A percentile compares a stretch with the other conserved stretches of the same genome.
Evolutionary conservation across 768 basidiomycete species (phyloP).

Genomic region (Butyriboletus loyo): DNA sequence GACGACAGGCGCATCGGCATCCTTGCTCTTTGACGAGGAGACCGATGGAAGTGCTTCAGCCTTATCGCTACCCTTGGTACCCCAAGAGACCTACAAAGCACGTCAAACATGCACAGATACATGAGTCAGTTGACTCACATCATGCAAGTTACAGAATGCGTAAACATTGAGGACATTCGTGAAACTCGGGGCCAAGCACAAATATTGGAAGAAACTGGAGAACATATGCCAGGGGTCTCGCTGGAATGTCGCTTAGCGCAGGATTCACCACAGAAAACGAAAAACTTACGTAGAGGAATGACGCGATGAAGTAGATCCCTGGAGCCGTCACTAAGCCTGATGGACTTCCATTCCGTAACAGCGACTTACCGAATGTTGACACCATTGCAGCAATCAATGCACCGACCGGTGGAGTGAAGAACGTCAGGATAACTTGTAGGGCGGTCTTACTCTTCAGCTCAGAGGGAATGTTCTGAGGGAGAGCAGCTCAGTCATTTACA

Average conservation of each 20-base stretch:
- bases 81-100: slow-evolving; percentile 72
- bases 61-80: slow-evolving; percentile 94
- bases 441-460: slow-evolving; percentile 48
- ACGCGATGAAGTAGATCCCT: slow-evolving; percentile 82
- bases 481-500: background rate
- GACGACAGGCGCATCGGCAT: slow-evolving; percentile 71
- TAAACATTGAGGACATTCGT: slow-evolving; percentile 95
- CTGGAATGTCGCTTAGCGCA: slow-evolving; percentile 36
- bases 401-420: slow-evolving; percentile 76
- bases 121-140: slow-evolving; percentile 44
- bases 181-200: slow-evolving; percentile 88
- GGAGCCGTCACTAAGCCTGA: slow-evolving; percentile 8
- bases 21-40: slow-evolving; percentile 78
- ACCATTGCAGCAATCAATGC: slow-evolving; percentile 83
- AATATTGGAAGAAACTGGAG: slow-evolving; percentile 88
- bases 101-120: background rate
- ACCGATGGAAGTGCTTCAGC: slow-evolving; percentile 89
- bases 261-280: background rate
- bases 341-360: background rate
- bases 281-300: slow-evolving; percentile 75
- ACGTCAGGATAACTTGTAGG: slow-evolving; percentile 49
- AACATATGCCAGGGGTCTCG: slow-evolving; percentile 99
- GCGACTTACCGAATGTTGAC: slow-evolving; percentile 72
- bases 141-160: slow-evolving; percentile 95
- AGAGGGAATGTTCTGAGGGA: slow-evolving; percentile 48